These are phyloP conservation scores for Scedosporium minutisporum DNA, from an alignment of 2,329 filamentous ascomycete species.

Conservation along the genomic window DNA sequence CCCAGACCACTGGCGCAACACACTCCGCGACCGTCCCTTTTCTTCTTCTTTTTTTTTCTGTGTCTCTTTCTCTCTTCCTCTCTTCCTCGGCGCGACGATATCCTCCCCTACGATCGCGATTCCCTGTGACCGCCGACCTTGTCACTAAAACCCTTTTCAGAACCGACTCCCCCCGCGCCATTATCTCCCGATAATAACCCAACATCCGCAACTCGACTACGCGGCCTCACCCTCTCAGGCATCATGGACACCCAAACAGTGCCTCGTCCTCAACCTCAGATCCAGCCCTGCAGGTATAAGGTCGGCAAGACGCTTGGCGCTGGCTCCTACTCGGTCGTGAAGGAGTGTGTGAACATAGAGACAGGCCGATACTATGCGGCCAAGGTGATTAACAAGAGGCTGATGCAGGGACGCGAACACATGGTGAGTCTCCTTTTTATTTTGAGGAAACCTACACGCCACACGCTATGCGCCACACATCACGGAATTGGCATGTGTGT, in stretches of 20 bases:
- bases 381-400: constrained; percentile 97
- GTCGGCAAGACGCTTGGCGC: constrained; percentile 96
- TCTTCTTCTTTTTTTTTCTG: neutral
- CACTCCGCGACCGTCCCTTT: neutral
- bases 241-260: constrained; percentile 4
- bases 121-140: too few relatives aligned
- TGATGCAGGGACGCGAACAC: constrained; percentile 96
- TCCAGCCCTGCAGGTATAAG: constrained; percentile 96
- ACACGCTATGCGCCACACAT: neutral
- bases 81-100: neutral
- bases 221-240: neutral
- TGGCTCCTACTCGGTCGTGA: constrained; percentile 95
- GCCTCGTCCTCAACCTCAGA: constrained; percentile 41
- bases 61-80: neutral
- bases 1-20: neutral
- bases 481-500: neutral
- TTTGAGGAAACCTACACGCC: neutral
- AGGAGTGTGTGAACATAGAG: constrained; percentile 97
- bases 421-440: constrained; percentile 55
- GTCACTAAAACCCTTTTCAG: too few relatives aligned
- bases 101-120: neutral
- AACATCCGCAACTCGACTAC: neutral
- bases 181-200: neutral
- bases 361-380: constrained; percentile 96
- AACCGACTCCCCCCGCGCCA: neutral